phyloP scores from a whole-genome alignment of 169 alveolate species.

The Plasmodium inui region DNA sequence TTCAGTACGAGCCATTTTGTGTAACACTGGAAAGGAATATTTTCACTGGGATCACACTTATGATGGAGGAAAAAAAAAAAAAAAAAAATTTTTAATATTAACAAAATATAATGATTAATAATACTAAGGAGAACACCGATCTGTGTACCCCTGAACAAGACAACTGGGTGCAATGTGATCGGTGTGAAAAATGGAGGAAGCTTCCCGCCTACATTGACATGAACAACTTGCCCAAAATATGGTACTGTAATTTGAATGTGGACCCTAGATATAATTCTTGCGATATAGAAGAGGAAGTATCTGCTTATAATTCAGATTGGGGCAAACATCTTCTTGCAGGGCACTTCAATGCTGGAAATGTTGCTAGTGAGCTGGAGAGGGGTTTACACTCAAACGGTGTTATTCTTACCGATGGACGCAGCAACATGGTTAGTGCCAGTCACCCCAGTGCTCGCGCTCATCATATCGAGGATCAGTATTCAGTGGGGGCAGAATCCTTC shows the following conservation, averaged over 20 bases:
- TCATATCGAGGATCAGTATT: background rate
- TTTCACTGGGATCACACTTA: background rate
- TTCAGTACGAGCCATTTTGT: background rate
- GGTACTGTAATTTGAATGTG: conserved; percentile 61
- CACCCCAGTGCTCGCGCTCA: background rate
- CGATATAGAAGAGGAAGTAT: conserved; percentile 61
- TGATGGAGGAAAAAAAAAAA: background rate
- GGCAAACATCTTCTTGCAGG: background rate
- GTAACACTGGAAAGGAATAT: conserved; percentile 7
- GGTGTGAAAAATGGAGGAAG: conserved; percentile 70
- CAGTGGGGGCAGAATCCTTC: background rate
- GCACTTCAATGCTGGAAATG: background rate
- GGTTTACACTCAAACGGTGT: background rate
- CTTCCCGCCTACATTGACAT: conserved; percentile 48
- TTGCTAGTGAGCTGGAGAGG: background rate
- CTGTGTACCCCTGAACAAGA: conserved; percentile 48
- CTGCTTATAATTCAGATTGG: conserved; percentile 11
- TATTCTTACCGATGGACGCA: background rate
- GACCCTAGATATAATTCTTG: conserved; percentile 53
- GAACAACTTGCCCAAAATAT: conserved; percentile 45
- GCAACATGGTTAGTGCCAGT: background rate
- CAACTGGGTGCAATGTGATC: conserved; percentile 76
- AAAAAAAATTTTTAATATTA: background rate
- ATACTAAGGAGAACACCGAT: conserved; percentile 4
- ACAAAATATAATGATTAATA: conserved; percentile 2